A percentile compares a stretch with the other conserved stretches of the same genome.
Evolutionary conservation across 2,329 filamentous ascomycete genomes (phyloP).

Genomic region (Onygenales sp.): DNA sequence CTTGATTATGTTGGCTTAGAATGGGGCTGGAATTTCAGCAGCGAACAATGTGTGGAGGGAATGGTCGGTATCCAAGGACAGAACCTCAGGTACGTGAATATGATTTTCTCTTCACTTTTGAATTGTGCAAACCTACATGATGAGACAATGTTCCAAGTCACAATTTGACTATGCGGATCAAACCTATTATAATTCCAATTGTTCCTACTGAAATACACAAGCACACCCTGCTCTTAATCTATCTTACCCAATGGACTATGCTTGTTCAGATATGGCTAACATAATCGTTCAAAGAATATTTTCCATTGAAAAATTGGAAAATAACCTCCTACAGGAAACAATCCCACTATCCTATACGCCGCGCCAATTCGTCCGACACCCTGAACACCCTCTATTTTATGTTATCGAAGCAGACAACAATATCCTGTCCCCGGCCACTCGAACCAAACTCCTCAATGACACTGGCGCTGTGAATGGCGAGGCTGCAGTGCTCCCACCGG

Average conservation of each 20-base stretch:
- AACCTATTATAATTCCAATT: constrained; percentile 59
- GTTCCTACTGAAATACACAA: constrained; percentile 73
- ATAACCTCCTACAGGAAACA: constrained; percentile 77
- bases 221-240: background rate
- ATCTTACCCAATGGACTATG: background rate
- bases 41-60: constrained; percentile 84
- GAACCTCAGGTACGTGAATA: constrained; percentile 62
- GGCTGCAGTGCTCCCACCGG: constrained; percentile 58
- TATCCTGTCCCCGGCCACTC: constrained; percentile 70
- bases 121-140: constrained; percentile 39
- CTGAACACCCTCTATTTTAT: constrained; percentile 82
- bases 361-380: constrained; percentile 76
- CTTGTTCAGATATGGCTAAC: constrained; percentile 1
- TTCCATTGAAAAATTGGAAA: constrained; percentile 74
- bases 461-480: constrained; percentile 63
- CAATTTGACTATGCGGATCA: constrained; percentile 36
- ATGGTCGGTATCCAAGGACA: constrained; percentile 90
- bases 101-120: constrained; percentile 8
- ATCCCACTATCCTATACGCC: constrained; percentile 86
- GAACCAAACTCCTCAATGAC: constrained; percentile 64
- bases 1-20: constrained; percentile 80
- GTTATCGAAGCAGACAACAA: constrained; percentile 92
- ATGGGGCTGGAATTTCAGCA: constrained; percentile 94
- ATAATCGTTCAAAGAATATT: constrained; percentile 58
- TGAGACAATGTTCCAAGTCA: constrained; percentile 44